phyloP scores from a whole-genome alignment of 2,329 filamentous ascomycete species.

The Lomentospora prolificans region DNA sequence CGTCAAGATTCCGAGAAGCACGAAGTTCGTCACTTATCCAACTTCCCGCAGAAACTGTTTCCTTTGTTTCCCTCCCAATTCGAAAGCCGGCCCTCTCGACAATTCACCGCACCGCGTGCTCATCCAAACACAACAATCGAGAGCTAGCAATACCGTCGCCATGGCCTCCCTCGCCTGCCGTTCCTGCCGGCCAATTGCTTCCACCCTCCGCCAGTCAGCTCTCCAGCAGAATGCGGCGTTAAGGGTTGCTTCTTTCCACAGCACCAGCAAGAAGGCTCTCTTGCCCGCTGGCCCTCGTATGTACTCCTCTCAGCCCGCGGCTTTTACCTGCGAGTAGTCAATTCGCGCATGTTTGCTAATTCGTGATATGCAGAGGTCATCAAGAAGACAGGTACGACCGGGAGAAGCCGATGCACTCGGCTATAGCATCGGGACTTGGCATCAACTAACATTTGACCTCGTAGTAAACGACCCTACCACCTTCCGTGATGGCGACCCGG shows the following conservation, averaged over 20 bases:
- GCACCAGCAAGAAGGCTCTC: conserved; percentile 62
- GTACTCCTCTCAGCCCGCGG: conserved; percentile 19
- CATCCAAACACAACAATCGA: not conserved
- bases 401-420: not conserved
- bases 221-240: conserved; percentile 28
- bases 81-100: not conserved
- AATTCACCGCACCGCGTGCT: not conserved
- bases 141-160: conserved; percentile 12
- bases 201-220: conserved; percentile 20
- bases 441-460: not conserved
- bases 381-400: conserved; percentile 57
- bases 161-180: conserved; percentile 49
- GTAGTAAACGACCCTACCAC: conserved; percentile 78
- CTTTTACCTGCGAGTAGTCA: not conserved
- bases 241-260: conserved; percentile 74
- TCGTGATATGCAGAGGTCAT: conserved; percentile 50
- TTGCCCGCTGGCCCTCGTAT: conserved; percentile 79
- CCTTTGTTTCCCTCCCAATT: conserved; percentile 1
- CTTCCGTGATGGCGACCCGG: conserved; percentile 60
- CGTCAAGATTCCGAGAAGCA: conserved; percentile 7
- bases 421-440: conserved; percentile 6
- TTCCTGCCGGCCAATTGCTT: conserved; percentile 17
- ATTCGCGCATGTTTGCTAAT: not conserved
- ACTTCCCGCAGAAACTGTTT: not conserved
- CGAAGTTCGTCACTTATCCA: not conserved